phyloP scores from a whole-genome alignment of 192 early-diverging fungal species.

The Coemansia sp. region DNA sequence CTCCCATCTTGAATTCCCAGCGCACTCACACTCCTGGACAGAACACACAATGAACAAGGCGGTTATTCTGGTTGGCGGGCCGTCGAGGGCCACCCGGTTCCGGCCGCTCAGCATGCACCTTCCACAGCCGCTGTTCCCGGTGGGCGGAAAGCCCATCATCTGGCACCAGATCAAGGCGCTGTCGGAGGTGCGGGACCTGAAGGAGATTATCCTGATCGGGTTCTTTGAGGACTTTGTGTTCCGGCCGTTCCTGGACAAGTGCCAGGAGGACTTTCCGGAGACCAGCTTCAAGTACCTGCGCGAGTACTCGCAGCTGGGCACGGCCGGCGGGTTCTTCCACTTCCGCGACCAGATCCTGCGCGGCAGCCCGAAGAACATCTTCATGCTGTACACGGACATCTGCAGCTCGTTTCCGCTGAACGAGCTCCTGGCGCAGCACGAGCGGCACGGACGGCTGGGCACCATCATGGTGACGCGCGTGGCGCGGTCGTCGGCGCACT shows the following conservation, averaged over 20 bases:
- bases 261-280: slow-evolving; percentile 82
- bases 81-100: slow-evolving; percentile 96
- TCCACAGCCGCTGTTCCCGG: slow-evolving; percentile 98
- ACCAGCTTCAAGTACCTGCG: slow-evolving; percentile 93
- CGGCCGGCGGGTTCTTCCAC: slow-evolving; percentile 96
- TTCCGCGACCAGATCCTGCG: slow-evolving; percentile 98
- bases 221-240: slow-evolving; percentile 98
- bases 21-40: no score
- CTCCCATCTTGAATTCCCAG: not conserved
- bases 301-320: slow-evolving; percentile 96
- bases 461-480: slow-evolving; percentile 92
- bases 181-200: slow-evolving; percentile 82
- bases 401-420: slow-evolving; percentile 91
- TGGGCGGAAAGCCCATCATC: slow-evolving; percentile 95
- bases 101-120: slow-evolving; percentile 93
- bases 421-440: slow-evolving; percentile 84
- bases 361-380: slow-evolving; percentile 87
- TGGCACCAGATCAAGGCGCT: slow-evolving; percentile 95
- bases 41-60: slow-evolving; percentile 67
- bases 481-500: slow-evolving; percentile 72
- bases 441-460: slow-evolving; percentile 76
- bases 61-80: slow-evolving; percentile 96
- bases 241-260: slow-evolving; percentile 82
- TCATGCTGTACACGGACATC: slow-evolving; percentile 97
- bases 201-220: slow-evolving; percentile 93